A percentile compares a stretch with the other conserved stretches of the same genome.
Conservation (phyloP, 225 moss, liverwort and hornwort species). For the Sphagnum tenellum region DNA sequence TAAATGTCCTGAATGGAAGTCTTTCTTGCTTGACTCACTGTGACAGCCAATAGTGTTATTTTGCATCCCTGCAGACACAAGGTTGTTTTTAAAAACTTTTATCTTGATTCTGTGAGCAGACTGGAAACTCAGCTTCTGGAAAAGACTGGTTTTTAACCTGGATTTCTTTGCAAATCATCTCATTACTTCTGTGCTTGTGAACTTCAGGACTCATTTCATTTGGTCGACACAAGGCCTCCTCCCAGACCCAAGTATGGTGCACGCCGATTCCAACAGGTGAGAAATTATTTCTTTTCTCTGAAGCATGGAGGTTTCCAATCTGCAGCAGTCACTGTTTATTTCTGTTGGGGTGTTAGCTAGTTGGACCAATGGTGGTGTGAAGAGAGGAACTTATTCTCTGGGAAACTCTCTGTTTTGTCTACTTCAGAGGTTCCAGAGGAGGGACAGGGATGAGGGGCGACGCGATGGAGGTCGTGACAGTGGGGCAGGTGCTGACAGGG, state of each 20-base stretch:
- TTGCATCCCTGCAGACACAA: too few species aligned
- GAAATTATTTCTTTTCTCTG: not conserved
- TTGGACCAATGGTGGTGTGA: not conserved
- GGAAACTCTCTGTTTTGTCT: not conserved
- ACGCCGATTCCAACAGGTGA: conserved; percentile 92
- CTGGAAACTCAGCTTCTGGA: too few species aligned
- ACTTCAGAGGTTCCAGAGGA: conserved; percentile 82
- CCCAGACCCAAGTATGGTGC: conserved; percentile 98
- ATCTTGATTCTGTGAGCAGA: too few species aligned
- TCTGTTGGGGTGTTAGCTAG: not conserved
- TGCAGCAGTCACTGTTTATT: not conserved
- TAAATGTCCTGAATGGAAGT: too few species aligned
- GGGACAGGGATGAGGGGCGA: conserved; percentile 93
- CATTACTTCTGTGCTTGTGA: not conserved
- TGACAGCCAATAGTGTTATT: too few species aligned
- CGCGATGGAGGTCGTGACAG: conserved; percentile 96
- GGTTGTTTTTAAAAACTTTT: too few species aligned
- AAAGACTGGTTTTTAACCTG: too few species aligned
- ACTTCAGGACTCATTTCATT: conserved; percentile 85
- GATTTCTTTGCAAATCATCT: too few species aligned
- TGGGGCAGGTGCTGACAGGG: conserved; percentile 97
- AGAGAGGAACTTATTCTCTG: not conserved
- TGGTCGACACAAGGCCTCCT: conserved; percentile 92
- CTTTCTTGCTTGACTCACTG: too few species aligned
- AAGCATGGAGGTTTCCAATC: not conserved